Evolutionary conservation across 305 asterid species (phyloP).

Genomic region (Striga hermonthica): DNA sequence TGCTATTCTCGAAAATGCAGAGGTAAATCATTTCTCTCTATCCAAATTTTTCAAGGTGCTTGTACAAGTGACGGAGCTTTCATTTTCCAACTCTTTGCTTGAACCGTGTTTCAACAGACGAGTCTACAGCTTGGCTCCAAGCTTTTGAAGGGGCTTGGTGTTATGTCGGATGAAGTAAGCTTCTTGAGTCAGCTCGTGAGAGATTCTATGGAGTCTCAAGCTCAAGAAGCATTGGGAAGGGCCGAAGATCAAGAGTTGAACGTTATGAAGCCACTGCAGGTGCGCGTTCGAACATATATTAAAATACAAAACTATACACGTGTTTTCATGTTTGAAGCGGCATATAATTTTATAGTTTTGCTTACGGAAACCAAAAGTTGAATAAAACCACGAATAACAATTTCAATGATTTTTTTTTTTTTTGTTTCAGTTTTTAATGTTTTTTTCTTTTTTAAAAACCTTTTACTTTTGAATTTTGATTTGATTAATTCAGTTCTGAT

Average conservation of each 20-base stretch:
- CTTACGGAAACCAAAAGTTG: no score
- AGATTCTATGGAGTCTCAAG: slow-evolving; percentile 93
- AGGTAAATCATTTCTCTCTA: slow-evolving; percentile 44
- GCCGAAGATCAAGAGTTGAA: slow-evolving; percentile 45
- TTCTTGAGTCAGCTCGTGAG: slow-evolving; percentile 72
- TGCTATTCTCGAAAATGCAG: slow-evolving; percentile 90
- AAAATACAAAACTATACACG: no score
- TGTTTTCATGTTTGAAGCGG: no score
- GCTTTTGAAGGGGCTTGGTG: slow-evolving; percentile 84
- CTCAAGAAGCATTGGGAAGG: slow-evolving; percentile 61
- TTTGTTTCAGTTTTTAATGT: no score
- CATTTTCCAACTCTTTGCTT: slow-evolving; percentile 26
- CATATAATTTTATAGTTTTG: no score
- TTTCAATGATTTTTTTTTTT: no score
- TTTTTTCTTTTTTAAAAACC: no score
- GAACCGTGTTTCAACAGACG: slow-evolving; percentile 47
- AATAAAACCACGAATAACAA: no score
- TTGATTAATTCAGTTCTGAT: no score
- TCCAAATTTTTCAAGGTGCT: slow-evolving; percentile 13
- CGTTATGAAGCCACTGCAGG: slow-evolving; percentile 84
- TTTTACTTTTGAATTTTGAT: no score
- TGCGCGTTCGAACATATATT: background rate
- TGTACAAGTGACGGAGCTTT: background rate
- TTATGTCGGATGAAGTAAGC: slow-evolving; percentile 87
- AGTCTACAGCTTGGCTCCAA: slow-evolving; percentile 97